phyloP scores from a whole-genome alignment of 208 protist species.

The Leishmania aethiopica region DNA sequence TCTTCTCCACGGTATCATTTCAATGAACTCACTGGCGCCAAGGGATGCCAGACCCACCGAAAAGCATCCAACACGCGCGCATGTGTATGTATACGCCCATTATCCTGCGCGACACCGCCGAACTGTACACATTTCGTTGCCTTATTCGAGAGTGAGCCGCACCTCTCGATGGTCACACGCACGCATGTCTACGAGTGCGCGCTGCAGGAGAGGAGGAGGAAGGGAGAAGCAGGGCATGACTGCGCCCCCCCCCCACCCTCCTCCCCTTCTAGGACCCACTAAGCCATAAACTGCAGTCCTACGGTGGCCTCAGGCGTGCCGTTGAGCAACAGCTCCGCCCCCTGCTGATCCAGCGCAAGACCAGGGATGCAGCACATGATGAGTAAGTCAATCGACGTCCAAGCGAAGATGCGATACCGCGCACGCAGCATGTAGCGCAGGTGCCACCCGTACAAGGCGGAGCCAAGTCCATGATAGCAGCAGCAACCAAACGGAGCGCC shows the following conservation, averaged over 20 bases:
- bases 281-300: slow-evolving; percentile 28
- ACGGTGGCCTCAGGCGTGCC: slow-evolving; percentile 24
- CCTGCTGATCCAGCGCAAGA: slow-evolving; percentile 63
- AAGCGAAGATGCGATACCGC: slow-evolving; percentile 59
- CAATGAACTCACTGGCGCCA: too few relatives aligned
- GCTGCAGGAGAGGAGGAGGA: neutral
- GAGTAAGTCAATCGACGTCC: slow-evolving; percentile 33
- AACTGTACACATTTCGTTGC: neutral
- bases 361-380: slow-evolving; percentile 51
- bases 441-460: slow-evolving; percentile 58
- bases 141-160: neutral
- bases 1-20: neutral
- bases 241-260: neutral
- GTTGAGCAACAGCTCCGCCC: slow-evolving; percentile 46
- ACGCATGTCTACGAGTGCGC: neutral
- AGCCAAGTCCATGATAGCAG: slow-evolving; percentile 78
- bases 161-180: neutral
- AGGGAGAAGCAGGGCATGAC: neutral
- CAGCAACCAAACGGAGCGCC: slow-evolving; percentile 52
- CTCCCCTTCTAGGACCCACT: neutral
- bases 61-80: neutral
- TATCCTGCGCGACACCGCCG: neutral
- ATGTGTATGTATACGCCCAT: slow-evolving; percentile 9
- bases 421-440: slow-evolving; percentile 70
- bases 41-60: too few relatives aligned